Evolutionary conservation across 2,329 filamentous ascomycete species (phyloP).

Genomic region (Cryphonectria carpinicola): DNA sequence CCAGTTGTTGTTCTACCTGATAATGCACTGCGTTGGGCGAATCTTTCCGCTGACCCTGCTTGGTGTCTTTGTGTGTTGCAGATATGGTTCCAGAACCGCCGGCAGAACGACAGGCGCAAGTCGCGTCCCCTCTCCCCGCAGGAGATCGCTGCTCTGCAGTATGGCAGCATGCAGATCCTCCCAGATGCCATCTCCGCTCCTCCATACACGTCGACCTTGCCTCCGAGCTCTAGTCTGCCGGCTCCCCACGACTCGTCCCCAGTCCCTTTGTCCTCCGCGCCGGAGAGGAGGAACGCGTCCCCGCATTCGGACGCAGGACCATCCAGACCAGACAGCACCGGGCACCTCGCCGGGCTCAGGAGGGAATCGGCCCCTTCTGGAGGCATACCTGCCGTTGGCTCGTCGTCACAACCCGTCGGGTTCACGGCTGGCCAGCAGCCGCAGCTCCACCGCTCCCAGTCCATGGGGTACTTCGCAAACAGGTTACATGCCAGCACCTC

Average conservation of each 20-base stretch:
- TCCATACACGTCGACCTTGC: slow-evolving; percentile 33
- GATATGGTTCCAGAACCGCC: slow-evolving; percentile 98
- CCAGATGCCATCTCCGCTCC: slow-evolving; percentile 47
- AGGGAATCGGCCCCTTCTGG: slow-evolving; percentile 23
- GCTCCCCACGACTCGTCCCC: slow-evolving; percentile 26
- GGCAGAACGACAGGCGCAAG: slow-evolving; percentile 90
- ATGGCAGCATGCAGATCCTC: slow-evolving; percentile 57
- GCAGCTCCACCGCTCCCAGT: slow-evolving; percentile 38
- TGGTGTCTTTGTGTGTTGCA: slow-evolving; percentile 42
- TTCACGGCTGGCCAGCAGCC: slow-evolving; percentile 31
- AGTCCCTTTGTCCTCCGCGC: slow-evolving; percentile 11
- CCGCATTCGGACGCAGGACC: slow-evolving; percentile 13
- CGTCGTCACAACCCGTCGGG: slow-evolving; percentile 34
- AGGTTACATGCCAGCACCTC: slow-evolving; percentile 59
- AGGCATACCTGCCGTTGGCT: slow-evolving; percentile 11
- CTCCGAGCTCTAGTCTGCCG: slow-evolving; percentile 17
- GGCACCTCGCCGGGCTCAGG: slow-evolving; percentile 11
- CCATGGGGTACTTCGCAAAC: slow-evolving; percentile 57
- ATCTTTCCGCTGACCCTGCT: slow-evolving; percentile 27
- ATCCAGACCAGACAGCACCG: slow-evolving; percentile 18
- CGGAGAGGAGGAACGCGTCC: slow-evolving; percentile 20
- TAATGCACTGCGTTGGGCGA: slow-evolving; percentile 4
- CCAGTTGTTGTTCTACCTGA: slow-evolving; percentile 3
- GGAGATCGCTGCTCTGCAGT: slow-evolving; percentile 68
- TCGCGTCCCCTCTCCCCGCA: slow-evolving; percentile 80